phyloP scores from a whole-genome alignment of 2,329 filamentous ascomycete genomes.

The Aureobasidium sp. region DNA sequence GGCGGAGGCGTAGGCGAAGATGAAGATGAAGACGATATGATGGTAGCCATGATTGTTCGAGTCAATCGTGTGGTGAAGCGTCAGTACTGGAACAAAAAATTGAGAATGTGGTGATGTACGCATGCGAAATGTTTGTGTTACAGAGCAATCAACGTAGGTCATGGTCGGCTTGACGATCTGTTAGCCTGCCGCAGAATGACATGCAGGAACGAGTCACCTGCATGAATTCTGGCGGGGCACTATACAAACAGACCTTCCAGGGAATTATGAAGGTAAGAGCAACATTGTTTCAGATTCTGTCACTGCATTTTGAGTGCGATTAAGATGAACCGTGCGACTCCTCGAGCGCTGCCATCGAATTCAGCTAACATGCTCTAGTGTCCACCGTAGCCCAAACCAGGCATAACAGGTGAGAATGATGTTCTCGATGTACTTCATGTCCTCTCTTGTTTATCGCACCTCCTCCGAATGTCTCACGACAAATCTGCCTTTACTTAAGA shows the following conservation, averaged over 20 bases:
- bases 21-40: neutral
- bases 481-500: no score
- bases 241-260: neutral
- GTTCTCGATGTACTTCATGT: no score
- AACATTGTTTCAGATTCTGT: no score
- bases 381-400: no score
- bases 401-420: no score
- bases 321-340: no score
- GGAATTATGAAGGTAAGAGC: neutral
- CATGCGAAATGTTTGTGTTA: neutral
- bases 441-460: no score
- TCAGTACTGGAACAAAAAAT: neutral
- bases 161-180: neutral
- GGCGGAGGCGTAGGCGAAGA: neutral
- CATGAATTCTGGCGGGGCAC: neutral
- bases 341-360: no score
- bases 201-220: conserved; percentile 2
- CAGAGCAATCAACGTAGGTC: neutral
- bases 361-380: no score
- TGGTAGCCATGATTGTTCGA: neutral
- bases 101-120: neutral
- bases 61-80: neutral
- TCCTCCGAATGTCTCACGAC: no score
- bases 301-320: no score
- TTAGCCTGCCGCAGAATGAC: neutral